A percentile compares a stretch with the other conserved stretches of the same genome.
Evolutionary conservation across 345 rosid genomes (phyloP).

Genomic region (Heritiera fomes): DNA sequence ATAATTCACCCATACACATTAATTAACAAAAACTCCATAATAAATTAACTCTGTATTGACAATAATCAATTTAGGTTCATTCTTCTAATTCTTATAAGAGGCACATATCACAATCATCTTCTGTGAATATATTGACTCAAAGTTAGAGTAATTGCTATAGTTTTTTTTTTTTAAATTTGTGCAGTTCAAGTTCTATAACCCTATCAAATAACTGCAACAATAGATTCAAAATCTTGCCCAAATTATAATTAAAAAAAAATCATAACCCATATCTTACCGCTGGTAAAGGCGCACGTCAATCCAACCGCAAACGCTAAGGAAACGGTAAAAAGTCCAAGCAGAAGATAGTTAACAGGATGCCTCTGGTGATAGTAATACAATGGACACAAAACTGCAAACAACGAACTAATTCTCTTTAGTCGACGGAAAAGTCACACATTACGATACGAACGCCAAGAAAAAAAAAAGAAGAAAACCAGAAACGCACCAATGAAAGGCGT

Average conservation of each 20-base stretch:
- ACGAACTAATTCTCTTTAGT: neutral
- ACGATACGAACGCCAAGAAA: neutral
- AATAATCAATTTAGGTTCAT: neutral
- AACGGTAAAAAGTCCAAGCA: slow-evolving; percentile 76
- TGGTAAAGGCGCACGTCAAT: slow-evolving; percentile 83
- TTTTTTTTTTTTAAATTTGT: neutral
- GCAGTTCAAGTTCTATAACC: neutral
- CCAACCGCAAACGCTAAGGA: slow-evolving; percentile 77
- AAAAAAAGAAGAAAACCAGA: neutral
- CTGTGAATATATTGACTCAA: neutral
- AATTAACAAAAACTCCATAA: neutral
- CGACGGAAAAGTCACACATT: neutral
- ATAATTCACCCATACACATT: neutral
- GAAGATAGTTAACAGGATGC: slow-evolving; percentile 83
- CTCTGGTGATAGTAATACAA: slow-evolving; percentile 79
- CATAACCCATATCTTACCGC: slow-evolving; percentile 38
- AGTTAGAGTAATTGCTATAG: neutral
- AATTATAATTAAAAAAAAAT: neutral
- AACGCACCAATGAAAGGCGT: slow-evolving; percentile 70
- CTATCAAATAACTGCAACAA: neutral
- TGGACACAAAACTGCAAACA: slow-evolving; percentile 69
- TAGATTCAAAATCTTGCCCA: neutral
- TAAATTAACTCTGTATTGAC: neutral
- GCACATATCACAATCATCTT: neutral
- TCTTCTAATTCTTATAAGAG: neutral